phyloP scores from a whole-genome alignment of 192 early-diverging fungal genomes.

The Linnemannia exigua region DNA sequence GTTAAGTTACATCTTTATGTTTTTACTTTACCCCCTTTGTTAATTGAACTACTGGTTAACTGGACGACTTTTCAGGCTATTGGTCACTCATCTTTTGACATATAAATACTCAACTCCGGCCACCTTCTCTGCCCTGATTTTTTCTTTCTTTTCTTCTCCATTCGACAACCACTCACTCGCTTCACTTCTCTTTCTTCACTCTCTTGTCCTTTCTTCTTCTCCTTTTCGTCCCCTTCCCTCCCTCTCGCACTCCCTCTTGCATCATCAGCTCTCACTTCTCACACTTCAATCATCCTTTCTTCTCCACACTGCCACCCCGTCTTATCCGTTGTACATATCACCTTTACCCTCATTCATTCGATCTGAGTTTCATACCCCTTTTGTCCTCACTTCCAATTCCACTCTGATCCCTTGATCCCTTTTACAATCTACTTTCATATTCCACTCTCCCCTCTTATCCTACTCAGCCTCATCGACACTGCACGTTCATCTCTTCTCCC shows the following conservation, averaged over 20 bases:
- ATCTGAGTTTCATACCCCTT: slow-evolving; percentile 1
- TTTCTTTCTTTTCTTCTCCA: not conserved
- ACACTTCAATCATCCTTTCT: not conserved
- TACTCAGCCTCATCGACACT: not conserved
- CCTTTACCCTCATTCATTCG: not conserved
- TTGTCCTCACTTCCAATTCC: not conserved
- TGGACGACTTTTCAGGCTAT: not conserved
- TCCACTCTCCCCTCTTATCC: not conserved
- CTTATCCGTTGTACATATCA: not conserved
- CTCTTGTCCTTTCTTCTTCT: not conserved
- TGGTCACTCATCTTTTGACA: not conserved
- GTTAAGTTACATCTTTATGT: not conserved
- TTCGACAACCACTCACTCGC: not conserved
- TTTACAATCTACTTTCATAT: not conserved
- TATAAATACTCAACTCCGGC: slow-evolving; percentile 17
- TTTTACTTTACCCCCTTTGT: not conserved
- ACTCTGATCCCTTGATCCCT: not conserved
- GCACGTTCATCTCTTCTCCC: not conserved
- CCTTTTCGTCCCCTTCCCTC: not conserved
- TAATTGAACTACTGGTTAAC: not conserved
- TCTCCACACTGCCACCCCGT: not conserved
- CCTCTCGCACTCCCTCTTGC: not conserved
- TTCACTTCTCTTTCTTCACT: not conserved
- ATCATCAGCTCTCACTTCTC: not conserved
- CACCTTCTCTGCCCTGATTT: not conserved